Base-by-base conservation (phyloP, 2,329 filamentous ascomycete genomes). In the Trichoderma breve region DNA sequence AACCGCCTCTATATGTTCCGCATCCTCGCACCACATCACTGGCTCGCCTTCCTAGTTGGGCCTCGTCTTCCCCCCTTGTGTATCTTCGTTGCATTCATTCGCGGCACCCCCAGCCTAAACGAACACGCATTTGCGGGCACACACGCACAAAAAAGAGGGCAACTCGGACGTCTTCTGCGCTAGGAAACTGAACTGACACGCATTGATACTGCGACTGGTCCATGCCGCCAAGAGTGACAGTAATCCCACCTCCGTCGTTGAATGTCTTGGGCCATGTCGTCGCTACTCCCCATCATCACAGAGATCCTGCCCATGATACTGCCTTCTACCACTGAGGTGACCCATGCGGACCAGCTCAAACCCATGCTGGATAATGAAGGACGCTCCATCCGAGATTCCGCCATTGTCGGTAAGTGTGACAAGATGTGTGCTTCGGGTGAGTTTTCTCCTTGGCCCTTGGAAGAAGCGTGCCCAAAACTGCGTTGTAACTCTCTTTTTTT, bases 371-470 rank as follows among this genome's bases (percentile, higher is more conserved):
- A 75, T 6, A 68, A 79, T 70, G 77, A 79, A 51, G 80, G 79
- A 0, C 76, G 79, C 11, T 78, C 80, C 34, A 76, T 77, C 28
- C 79, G 83, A 72, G 78, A 82, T 71, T 83, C 85, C 66, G 91
- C 91, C n/a, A 85, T 93, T 63, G 84, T 91, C 60, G 85, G 88
- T 77, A 86, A 89, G 78, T 90, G 87, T 69, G 87, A 91, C 73
- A 87, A 87, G 73, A 86, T 93, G 80, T 92, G 91, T 78, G 90
- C 90, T 34, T 89, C 89, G 60, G 86, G 90, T 88, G 81, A 82
- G 87, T 77, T 21, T 53, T 53, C 57, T 70, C 34, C 51, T 70
- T 47, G n/a, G 30, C 28, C 26, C 66, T 63, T 51, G 21, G 51
- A 18, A 26, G 57, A 69, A 62, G 66, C 66, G 66, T 69, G 61